Evolutionary conservation across 78 protist genomes (phyloP).

Genomic region (Dictyostelium citrinum): DNA sequence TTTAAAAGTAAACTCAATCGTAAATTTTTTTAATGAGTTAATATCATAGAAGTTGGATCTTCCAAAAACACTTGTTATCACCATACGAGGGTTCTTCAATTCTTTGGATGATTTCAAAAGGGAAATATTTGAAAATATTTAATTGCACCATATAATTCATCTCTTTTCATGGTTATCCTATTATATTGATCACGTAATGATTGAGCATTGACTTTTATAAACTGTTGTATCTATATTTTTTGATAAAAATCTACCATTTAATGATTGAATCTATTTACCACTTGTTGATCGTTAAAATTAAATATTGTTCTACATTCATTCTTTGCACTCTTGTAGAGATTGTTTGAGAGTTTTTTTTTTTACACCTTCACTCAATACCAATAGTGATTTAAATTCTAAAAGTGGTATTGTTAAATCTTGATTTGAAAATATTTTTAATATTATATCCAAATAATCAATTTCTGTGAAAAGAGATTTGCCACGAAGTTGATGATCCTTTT

Average conservation of each 20-base stretch:
- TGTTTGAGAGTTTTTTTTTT: neutral
- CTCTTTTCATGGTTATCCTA: neutral
- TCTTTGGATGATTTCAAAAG: neutral
- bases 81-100: neutral
- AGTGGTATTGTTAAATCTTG: neutral
- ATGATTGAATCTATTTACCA: neutral
- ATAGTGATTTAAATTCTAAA: constrained; percentile 21
- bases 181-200: neutral
- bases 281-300: neutral
- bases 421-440: neutral
- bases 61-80: neutral
- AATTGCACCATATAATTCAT: neutral
- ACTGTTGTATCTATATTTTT: neutral
- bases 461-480: constrained; percentile 23
- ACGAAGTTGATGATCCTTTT: constrained; percentile 33
- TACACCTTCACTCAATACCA: neutral
- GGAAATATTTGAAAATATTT: neutral
- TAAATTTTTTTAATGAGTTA: neutral
- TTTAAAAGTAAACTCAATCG: neutral
- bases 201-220: neutral
- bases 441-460: constrained; percentile 4
- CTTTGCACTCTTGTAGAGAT: neutral
- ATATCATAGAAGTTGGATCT: neutral
- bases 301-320: neutral
- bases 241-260: neutral